Percentiles rank a stretch among this genome's conserved stretches.
Evolutionary conservation across 306 rosid species (phyloP).

Genomic region (Delonix regia): DNA sequence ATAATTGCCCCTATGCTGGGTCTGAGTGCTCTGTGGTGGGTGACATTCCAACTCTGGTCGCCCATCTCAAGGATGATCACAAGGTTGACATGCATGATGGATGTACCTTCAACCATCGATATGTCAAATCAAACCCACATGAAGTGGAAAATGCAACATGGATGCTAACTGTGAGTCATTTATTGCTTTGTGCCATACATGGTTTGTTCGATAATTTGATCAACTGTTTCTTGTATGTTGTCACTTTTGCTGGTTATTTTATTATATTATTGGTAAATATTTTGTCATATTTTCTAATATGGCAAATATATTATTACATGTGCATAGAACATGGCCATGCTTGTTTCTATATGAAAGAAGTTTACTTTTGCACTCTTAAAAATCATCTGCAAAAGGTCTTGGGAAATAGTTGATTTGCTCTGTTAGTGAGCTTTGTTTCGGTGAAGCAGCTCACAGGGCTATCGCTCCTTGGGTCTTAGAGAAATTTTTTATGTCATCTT

Average conservation of each 20-base stretch:
- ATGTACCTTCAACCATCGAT: constrained; percentile 89
- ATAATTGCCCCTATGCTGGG: constrained; percentile 90
- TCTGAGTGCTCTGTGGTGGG: constrained; percentile 87
- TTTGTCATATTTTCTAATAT: not conserved
- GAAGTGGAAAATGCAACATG: constrained; percentile 97
- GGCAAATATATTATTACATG: constrained; percentile 20
- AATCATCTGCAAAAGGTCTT: not conserved
- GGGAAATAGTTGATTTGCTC: not conserved
- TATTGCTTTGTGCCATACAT: not conserved
- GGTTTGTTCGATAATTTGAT: not conserved
- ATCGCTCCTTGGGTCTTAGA: too few species aligned
- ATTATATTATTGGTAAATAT: not conserved
- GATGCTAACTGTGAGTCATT: constrained; percentile 86
- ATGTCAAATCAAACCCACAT: constrained; percentile 84
- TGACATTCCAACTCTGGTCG: constrained; percentile 75
- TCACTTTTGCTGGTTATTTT: not conserved
- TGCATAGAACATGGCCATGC: constrained; percentile 21
- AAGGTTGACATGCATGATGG: constrained; percentile 96
- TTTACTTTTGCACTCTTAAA: not conserved
- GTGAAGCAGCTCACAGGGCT: too few species aligned
- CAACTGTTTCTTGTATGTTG: not conserved
- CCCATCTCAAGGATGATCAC: constrained; percentile 87
- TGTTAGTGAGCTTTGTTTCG: not conserved
- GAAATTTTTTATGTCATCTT: too few species aligned
- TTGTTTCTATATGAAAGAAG: constrained; percentile 14